A percentile compares a stretch with the other conserved stretches of the same genome.
These are phyloP conservation scores for Globisporangium camurandrum DNA, from an alignment of 352 stramenopile species.

Conservation along the genomic window DNA sequence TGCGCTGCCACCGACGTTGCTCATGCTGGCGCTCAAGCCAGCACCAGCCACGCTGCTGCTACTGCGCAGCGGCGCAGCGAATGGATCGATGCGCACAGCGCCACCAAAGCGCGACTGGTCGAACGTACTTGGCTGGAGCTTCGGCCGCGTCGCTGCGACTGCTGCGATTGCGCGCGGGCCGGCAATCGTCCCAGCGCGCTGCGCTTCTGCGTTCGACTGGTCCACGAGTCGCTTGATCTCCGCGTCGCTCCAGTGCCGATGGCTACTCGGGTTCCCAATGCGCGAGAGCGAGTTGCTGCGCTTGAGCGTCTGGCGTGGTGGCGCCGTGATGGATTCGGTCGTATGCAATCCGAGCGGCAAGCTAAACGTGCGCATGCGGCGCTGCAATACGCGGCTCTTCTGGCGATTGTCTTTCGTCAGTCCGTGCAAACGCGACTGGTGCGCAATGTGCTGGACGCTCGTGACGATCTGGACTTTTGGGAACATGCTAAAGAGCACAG, in stretches of 20 bases:
- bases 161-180: slow-evolving; percentile 6
- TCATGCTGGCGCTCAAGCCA: background rate
- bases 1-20: background rate
- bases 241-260: slow-evolving; percentile 58
- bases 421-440: slow-evolving; percentile 56
- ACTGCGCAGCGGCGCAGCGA: slow-evolving; percentile 15
- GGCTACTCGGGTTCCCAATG: slow-evolving; percentile 52
- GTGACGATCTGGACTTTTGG: slow-evolving; percentile 80
- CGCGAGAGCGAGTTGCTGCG: slow-evolving; percentile 57
- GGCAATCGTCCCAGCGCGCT: slow-evolving; percentile 29
- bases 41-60: background rate
- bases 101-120: slow-evolving; percentile 52
- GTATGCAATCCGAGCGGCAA: slow-evolving; percentile 42
- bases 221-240: slow-evolving; percentile 72
- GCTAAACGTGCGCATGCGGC: slow-evolving; percentile 40
- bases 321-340: background rate
- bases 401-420: slow-evolving; percentile 34
- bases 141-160: slow-evolving; percentile 7
- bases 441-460: slow-evolving; percentile 66
- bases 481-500: slow-evolving; percentile 74
- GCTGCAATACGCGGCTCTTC: slow-evolving; percentile 19
- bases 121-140: slow-evolving; percentile 54
- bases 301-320: slow-evolving; percentile 40
- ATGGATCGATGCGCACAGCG: slow-evolving; percentile 34
- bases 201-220: slow-evolving; percentile 49